Evolutionary conservation across 225 moss, liverwort and hornwort genomes (phyloP), one percentile per base, ranked within the genome.

Genomic region (Polytrichum formosum): DNA sequence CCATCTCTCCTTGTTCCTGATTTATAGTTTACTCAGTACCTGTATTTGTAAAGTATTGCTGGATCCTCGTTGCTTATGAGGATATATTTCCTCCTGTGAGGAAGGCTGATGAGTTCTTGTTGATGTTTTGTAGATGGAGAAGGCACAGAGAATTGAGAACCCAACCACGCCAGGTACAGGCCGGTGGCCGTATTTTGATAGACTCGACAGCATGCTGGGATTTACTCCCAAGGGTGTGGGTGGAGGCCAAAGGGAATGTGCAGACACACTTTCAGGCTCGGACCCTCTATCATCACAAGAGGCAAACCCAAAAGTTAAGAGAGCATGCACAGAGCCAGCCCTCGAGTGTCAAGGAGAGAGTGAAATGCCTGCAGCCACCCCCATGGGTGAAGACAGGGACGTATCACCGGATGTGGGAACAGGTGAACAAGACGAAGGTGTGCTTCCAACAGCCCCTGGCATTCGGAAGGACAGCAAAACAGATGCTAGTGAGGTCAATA

Each of bases 281-380:
- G 83, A 83, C 9, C 86, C 86, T 22, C 26, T 81, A 64, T 83
- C 80, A 5, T 87, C 83, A 33, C 86, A 83, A 55, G 86, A 85
- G 8, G 68, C 60, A 56, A 79, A 76, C 54, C 74, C 68, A 5
- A 87, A 87, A 28, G 68, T 72, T 7, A 87, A 87, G 72, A 80
- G 71, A 61, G 58, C 66, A 28, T 80, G 76, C 5, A 25, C 68
- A 25, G 86, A 83, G 62, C 83, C 83, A 28, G 74, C 76, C 63
- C 62, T 81, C 72, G 86, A 87, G 74, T 87, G 83, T 20, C 83
- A 87, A 72, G 86, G 86, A 9, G 83, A 87, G 70, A 87, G 86
- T 73, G 86, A 83, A 76, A 83, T 87, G 83, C 86, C 80, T 30
- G 66, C 78, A 59, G 73, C 78, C 54, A 67, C 53, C 26, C 75